Evolutionary conservation across 306 rosid genomes (phyloP), one percentile per base, ranked within the genome.

Genomic region (Trifolium fragiferum): DNA sequence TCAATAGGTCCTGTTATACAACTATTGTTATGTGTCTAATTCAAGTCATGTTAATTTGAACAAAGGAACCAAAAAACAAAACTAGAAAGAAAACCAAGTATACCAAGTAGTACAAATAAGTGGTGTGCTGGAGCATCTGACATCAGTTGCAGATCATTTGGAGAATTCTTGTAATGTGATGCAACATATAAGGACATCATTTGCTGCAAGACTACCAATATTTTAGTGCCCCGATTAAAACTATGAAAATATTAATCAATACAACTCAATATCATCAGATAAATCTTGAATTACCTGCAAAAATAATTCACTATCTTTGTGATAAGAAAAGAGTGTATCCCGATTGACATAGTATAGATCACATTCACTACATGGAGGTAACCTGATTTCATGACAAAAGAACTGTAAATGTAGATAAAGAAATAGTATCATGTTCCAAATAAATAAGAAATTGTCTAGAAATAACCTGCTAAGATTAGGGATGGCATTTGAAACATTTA

Each of bases 171-270:
- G 92, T 93, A 93, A 82, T 90, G 96, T 50, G 98, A 90, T 53
- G 98, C 87, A 82, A 90, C 98, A 70, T 89, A 93, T 18, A 93
- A 85, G 40, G 98, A 90, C 98, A 93, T 89, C 98, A 93, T 93
- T 75, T 95, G 87, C 98, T 93, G 92, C n/a, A 43, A 43, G 49
- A 43, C 49, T 43, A 43, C 49, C 49, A 43, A 43, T 43, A 43
- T 43, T 43, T 43, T 43, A 43, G 49, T 10, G 13, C 5, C 5
- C n/a, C 49, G 12, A 12, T 12, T 43, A 12, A 43, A 43, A 12
- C 4, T 2, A 13, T 11, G 6, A 43, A 43, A 43, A 43, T 43
- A 43, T 43, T 12, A 43, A 43, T 3, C 49, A 43, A 43, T 10
- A 43, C 49, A 43, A 43, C 15, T 13, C n/a, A 43, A 43, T 43